A percentile compares a stretch with the other conserved stretches of the same genome.
These are phyloP conservation scores for Candida xyloterini DNA, from an alignment of 805 yeast genomes.

Conservation along the genomic window DNA sequence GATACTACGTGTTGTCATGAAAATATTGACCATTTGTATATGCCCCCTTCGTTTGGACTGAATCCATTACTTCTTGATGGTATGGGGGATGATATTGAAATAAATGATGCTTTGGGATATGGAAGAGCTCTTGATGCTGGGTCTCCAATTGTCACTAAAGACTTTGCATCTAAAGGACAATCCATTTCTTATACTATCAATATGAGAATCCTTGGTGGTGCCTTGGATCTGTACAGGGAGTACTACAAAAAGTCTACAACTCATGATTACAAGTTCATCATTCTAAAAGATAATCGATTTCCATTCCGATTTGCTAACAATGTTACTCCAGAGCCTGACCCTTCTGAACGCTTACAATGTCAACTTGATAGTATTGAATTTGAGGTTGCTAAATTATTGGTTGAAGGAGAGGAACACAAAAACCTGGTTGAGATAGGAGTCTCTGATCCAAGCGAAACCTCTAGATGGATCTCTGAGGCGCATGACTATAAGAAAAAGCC, in stretches of 20 bases:
- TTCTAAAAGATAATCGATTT: constrained; percentile 19
- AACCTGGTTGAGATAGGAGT: constrained; percentile 13
- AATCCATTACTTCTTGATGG: constrained; percentile 17
- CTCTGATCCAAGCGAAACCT: constrained; percentile 3
- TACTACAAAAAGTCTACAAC: constrained; percentile 17
- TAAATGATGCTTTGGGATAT: constrained; percentile 47
- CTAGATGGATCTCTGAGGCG: not conserved
- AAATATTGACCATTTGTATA: constrained; percentile 31
- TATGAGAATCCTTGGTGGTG: constrained; percentile 52
- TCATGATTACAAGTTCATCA: constrained; percentile 25
- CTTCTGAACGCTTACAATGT: not conserved
- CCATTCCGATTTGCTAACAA: constrained; percentile 23
- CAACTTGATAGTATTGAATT: constrained; percentile 15
- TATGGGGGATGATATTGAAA: constrained; percentile 23
- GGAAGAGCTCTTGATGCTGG: constrained; percentile 51
- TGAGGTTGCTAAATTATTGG: constrained; percentile 1
- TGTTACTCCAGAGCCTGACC: not conserved
- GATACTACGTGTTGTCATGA: constrained; percentile 51
- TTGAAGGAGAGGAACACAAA: constrained; percentile 9
- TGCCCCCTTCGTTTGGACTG: constrained; percentile 43
- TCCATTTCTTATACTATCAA: constrained; percentile 52
- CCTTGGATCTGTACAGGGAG: constrained; percentile 28
- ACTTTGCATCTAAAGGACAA: constrained; percentile 38
- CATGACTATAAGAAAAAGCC: not conserved
- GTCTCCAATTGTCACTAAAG: constrained; percentile 50